Evolutionary conservation across 2,329 filamentous ascomycete species (phyloP), one percentile per base, ranked within the genome.

Genomic region (Ascochyta lentis): DNA sequence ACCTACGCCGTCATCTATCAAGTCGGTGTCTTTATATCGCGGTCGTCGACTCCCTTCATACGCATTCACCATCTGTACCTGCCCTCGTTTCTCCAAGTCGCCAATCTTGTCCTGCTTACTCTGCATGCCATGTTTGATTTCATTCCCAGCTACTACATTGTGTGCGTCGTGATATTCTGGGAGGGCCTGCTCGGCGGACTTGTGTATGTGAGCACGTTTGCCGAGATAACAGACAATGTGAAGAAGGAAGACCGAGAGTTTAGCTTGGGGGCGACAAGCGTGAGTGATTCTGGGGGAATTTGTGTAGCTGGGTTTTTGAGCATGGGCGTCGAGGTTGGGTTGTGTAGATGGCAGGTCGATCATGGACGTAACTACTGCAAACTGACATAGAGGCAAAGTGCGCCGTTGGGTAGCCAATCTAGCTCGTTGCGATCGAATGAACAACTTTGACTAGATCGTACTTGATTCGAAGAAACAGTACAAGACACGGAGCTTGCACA

Each of bases 1-100:
- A 91, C 94, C 59, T 99, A 99, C 76, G 90, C 90, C 61, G 93
- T 96, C 54, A 88, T 98, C 58, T 98, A 99, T 76, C 94, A 99
- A 79, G 81, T 93, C 3, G 95, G 95, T 51, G 95, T 98, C 60
- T 98, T 98, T 78, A 85, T 98, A 65, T 96, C 94, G 0, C 89
- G 95, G 15, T 96, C 92, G 0, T 96, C 92, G 0, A 92, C 91
- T 0, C 92, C 94, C 0, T 96, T 96, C 74, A 73, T 96, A 64
- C 88, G 93, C 26, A 84, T 98, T 38, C 90, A 89, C 65, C 81
- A 86, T 44, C 83, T 98, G 1, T 98, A 98, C 71, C 66, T 91
- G 0, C 93, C 93, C 0, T 91, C 92, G 0, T 74, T 94, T 9
- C 83, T 99, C 0, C 95, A 98, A 74, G 79, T 95, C 2, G 81